These are phyloP conservation scores for Macrolepiota dolichaula DNA, from an alignment of 768 basidiomycete species.

Conservation along the genomic window DNA sequence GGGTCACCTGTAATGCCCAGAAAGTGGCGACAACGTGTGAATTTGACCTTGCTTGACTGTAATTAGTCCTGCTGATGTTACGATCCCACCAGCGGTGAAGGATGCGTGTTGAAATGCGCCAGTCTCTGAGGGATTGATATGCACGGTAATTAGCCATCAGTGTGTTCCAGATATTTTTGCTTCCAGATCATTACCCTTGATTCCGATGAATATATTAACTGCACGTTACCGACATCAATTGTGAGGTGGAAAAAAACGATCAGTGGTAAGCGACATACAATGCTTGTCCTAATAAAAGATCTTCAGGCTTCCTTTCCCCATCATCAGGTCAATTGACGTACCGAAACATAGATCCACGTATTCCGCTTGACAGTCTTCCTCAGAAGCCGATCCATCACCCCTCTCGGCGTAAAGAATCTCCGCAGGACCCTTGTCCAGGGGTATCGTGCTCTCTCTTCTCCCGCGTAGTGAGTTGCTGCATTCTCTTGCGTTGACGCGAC, in stretches of 20 bases:
- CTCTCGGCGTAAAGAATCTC: conserved; percentile 46
- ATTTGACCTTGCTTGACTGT: conserved; percentile 60
- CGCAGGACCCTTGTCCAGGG: conserved; percentile 35
- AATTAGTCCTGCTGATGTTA: conserved; percentile 65
- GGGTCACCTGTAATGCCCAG: conserved; percentile 58
- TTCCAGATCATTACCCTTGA: conserved; percentile 42
- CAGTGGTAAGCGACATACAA: conserved; percentile 31
- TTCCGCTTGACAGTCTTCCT: conserved; percentile 56
- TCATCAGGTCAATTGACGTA: conserved; percentile 25
- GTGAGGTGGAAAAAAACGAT: neutral
- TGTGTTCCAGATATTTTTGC: neutral
- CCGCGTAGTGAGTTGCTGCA: conserved; percentile 42
- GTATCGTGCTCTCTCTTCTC: conserved; percentile 25
- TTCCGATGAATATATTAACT: conserved; percentile 67
- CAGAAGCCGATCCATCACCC: conserved; percentile 49
- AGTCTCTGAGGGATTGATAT: conserved; percentile 28
- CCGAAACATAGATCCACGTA: conserved; percentile 70
- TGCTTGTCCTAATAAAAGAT: conserved; percentile 41
- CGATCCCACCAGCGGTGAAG: conserved; percentile 52
- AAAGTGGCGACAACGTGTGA: conserved; percentile 58
- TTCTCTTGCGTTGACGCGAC: conserved; percentile 23
- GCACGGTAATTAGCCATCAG: neutral
- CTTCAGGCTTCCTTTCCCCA: neutral
- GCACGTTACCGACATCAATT: neutral
- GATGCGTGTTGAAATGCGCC: conserved; percentile 69